These are phyloP conservation scores for Paracamarosporium sp. DNA, from an alignment of 2,329 filamentous ascomycete genomes.

Conservation along the genomic window DNA sequence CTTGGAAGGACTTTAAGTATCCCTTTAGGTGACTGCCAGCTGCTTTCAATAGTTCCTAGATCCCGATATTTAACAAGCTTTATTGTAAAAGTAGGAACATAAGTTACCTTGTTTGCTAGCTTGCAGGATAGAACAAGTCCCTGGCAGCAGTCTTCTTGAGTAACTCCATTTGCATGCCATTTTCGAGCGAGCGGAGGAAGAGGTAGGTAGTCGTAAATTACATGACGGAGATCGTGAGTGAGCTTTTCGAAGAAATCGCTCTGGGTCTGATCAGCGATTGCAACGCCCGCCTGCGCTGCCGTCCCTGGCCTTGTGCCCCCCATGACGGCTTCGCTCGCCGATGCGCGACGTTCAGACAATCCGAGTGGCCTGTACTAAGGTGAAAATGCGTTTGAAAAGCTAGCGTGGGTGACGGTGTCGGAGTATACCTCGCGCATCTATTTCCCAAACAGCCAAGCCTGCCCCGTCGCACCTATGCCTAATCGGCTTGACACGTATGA, in stretches of 20 bases:
- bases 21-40: background rate
- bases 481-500: too few species aligned
- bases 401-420: too few species aligned
- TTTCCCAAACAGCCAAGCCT: too few species aligned
- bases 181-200: background rate
- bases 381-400: too few species aligned
- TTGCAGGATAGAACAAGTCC: background rate
- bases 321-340: too few species aligned
- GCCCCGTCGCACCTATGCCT: too few species aligned
- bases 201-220: background rate
- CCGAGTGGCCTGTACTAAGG: too few species aligned
- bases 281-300: too few species aligned
- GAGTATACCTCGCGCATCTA: too few species aligned
- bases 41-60: background rate
- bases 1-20: background rate
- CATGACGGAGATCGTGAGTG: background rate
- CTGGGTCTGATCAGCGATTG: background rate
- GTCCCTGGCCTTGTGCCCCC: too few species aligned
- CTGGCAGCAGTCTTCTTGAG: background rate
- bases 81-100: too few species aligned
- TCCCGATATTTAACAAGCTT: background rate
- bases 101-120: background rate
- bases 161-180: background rate
- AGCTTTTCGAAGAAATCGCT: background rate
- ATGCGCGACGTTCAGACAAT: too few species aligned